Evolutionary conservation across 345 rosid genomes (phyloP), one percentile per base, ranked within the genome.

Genomic region (Acer campestre): DNA sequence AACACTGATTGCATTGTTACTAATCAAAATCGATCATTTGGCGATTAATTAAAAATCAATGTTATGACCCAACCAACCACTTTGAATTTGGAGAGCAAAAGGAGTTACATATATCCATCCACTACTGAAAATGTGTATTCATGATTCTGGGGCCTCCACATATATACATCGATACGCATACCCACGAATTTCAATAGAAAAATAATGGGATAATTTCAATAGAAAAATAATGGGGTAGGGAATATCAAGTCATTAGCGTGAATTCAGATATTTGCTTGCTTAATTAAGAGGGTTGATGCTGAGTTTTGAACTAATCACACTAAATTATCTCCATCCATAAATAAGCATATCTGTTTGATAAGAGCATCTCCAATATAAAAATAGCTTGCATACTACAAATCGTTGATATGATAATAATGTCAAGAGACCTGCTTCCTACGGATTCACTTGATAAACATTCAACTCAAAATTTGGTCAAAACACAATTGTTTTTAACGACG

Each of bases 191-290:
- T 80, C 79, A 80, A 83, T 68, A 7, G 75, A 59, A 68, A 29
- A 74, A 67, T 80, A 58, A 70, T 80, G 59, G 56, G 9, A n/a
- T n/a, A 63, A 56, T 80, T 66, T 80, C 79, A 80, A 83, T 68
- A 7, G 75, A 59, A 68, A 29, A 74, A 67, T 80, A 58, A 70
- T 80, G 59, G 56, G 9, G 42, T 59, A 61, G 76, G 64, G 73
- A 31, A 35, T 17, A 35, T 3, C 16, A 71, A 40, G 22, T 56
- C 4, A 35, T 56, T 56, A 71, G 75, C 75, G 75, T 31, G 63
- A 56, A 58, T 67, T 25, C n/a, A 49, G 74, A 18, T 70, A 18
- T 17, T 71, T 73, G 68, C 12, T 55, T 69, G 61, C 40, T 23
- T 5, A 17, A 62, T 23, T 3, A 17, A 62, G 23, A 55, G 61